phyloP scores from a whole-genome alignment of 305 asterid genomes.

The Withania somnifera region DNA sequence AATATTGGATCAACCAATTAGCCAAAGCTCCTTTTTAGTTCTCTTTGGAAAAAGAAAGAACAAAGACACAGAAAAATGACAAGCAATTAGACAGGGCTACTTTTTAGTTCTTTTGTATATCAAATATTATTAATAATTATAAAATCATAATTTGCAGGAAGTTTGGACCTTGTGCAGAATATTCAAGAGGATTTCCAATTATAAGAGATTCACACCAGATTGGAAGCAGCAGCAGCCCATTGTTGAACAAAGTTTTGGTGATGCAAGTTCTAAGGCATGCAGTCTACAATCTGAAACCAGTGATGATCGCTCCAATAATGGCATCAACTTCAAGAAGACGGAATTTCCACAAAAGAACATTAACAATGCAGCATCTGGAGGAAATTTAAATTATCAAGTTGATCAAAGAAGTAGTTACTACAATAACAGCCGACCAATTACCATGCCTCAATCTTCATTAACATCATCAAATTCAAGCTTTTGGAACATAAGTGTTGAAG shows the following conservation, averaged over 20 bases:
- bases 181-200: slow-evolving; percentile 19
- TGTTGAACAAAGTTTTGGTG: neutral
- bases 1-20: neutral
- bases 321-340: neutral
- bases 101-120: neutral
- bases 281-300: slow-evolving; percentile 10
- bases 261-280: slow-evolving; percentile 19
- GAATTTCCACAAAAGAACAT: neutral
- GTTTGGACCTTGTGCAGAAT: slow-evolving; percentile 46
- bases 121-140: neutral
- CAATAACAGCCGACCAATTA: neutral
- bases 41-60: neutral
- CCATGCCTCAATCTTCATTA: neutral
- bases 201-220: slow-evolving; percentile 21
- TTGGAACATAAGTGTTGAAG: neutral
- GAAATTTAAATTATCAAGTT: neutral
- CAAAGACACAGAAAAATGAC: neutral
- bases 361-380: neutral
- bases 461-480: slow-evolving; percentile 3
- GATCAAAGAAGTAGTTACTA: neutral
- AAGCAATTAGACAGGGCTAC: neutral
- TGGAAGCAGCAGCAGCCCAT: slow-evolving; percentile 12
- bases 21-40: neutral
- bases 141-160: slow-evolving; percentile 21
- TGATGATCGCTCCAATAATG: neutral